Evolutionary conservation across 768 basidiomycete genomes (phyloP).

Genomic region (Dentipellis sp.): DNA sequence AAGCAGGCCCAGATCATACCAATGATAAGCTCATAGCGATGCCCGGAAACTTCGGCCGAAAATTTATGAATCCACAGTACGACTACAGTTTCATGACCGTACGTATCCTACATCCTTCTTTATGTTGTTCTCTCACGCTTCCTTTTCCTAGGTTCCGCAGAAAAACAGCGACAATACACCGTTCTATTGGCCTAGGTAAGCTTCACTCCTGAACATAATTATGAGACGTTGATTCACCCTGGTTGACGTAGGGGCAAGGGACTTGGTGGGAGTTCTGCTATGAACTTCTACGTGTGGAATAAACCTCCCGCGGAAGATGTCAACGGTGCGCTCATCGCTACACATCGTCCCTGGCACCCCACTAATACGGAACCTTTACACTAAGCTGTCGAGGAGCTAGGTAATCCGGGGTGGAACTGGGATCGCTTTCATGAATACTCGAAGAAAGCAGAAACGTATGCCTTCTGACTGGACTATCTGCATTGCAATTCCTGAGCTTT

Average conservation of each 20-base stretch:
- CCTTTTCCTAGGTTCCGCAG: slow-evolving; percentile 10
- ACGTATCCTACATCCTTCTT: background rate
- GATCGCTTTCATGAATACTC: slow-evolving; percentile 29
- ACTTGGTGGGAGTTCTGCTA: slow-evolving; percentile 32
- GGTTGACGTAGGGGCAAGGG: slow-evolving; percentile 16
- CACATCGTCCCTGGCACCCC: background rate
- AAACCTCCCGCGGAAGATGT: slow-evolving; percentile 22
- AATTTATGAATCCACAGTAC: slow-evolving; percentile 10
- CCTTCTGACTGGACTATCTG: background rate
- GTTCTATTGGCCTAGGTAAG: slow-evolving; percentile 11
- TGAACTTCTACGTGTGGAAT: slow-evolving; percentile 31
- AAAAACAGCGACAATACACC: slow-evolving; percentile 3
- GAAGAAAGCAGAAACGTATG: slow-evolving; percentile 24
- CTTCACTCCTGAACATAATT: background rate
- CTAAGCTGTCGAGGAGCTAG: slow-evolving; percentile 31
- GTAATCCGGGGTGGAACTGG: slow-evolving; percentile 51
- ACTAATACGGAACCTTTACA: background rate
- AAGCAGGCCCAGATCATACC: slow-evolving; percentile 7
- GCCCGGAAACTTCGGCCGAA: slow-evolving; percentile 8
- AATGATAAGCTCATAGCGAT: slow-evolving; percentile 2
- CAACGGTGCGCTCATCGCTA: slow-evolving; percentile 15
- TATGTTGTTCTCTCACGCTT: too few species aligned
- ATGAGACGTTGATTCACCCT: background rate
- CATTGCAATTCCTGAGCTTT: too few species aligned
- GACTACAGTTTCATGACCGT: slow-evolving; percentile 16